Percentiles rank a stretch among this genome's conserved stretches.
phyloP scores from a whole-genome alignment of 2,329 filamentous ascomycete genomes.

The Fusarium aywerte region DNA sequence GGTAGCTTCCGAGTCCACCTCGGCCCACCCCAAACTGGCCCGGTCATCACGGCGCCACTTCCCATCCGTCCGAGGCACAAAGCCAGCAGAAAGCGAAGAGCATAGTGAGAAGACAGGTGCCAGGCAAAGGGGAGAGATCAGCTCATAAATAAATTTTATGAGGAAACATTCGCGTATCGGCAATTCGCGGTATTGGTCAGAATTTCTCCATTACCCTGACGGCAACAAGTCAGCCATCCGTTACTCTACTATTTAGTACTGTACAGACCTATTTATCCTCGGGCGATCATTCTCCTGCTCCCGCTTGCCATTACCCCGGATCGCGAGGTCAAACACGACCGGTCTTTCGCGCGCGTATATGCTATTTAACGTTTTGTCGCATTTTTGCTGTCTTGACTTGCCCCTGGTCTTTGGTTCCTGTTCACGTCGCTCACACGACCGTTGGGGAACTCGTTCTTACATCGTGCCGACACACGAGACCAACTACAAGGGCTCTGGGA shows the following conservation, averaged over 20 bases:
- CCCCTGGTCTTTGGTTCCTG: constrained; percentile 18
- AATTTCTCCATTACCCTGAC: constrained; percentile 11
- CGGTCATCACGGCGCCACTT: constrained; percentile 35
- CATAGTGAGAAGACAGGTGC: constrained; percentile 23
- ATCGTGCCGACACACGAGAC: constrained; percentile 33
- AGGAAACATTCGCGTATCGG: constrained; percentile 14
- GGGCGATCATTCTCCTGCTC: constrained; percentile 40
- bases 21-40: constrained; percentile 32
- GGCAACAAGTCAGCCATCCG: constrained; percentile 18
- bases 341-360: constrained; percentile 29
- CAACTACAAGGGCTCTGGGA: constrained; percentile 28
- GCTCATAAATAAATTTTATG: constrained; percentile 24
- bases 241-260: constrained; percentile 19
- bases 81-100: constrained; percentile 35
- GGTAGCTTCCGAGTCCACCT: constrained; percentile 37
- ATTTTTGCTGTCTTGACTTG: constrained; percentile 18
- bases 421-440: constrained; percentile 21
- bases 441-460: constrained; percentile 32
- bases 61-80: constrained; percentile 39
- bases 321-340: constrained; percentile 37
- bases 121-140: constrained; percentile 19
- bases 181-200: constrained; percentile 30
- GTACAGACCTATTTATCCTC: constrained; percentile 35
- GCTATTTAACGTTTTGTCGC: constrained; percentile 15
- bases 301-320: constrained; percentile 40